Conservation (phyloP, 2,329 filamentous ascomycete genomes). For the Aspergillus viridinutans region DNA sequence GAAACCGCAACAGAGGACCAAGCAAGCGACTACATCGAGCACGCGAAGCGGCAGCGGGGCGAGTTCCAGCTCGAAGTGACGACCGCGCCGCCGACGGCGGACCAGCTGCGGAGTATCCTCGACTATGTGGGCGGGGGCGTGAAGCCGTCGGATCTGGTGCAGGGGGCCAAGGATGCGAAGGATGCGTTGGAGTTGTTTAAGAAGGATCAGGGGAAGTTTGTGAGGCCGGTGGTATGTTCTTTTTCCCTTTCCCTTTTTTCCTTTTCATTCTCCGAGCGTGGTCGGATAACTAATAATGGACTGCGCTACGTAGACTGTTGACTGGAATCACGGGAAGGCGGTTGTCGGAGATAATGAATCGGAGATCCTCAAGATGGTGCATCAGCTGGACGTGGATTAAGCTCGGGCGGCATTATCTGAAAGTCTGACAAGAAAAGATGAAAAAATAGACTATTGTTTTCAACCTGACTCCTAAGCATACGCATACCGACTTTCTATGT, state of each 20-base stretch:
- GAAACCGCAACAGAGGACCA: conserved; percentile 69
- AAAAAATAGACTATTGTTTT: background rate
- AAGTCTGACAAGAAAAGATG: background rate
- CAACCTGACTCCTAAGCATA: background rate
- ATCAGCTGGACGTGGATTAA: conserved; percentile 40
- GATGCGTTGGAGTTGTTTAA: conserved; percentile 80
- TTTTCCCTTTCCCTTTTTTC: conserved; percentile 1
- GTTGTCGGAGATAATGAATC: conserved; percentile 75
- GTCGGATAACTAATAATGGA: too few species aligned
- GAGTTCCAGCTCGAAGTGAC: conserved; percentile 86
- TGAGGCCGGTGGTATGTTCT: conserved; percentile 68
- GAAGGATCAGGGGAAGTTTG: conserved; percentile 62
- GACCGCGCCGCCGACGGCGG: conserved; percentile 71
- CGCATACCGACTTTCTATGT: conserved; percentile 20
- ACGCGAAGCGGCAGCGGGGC: conserved; percentile 56
- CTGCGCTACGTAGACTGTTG: conserved; percentile 54
- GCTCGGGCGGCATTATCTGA: background rate
- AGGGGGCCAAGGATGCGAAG: conserved; percentile 66
- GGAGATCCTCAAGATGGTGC: conserved; percentile 79
- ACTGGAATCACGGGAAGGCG: conserved; percentile 89
- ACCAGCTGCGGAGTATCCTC: conserved; percentile 78
- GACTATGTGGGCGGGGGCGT: conserved; percentile 53
- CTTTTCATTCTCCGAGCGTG: background rate
- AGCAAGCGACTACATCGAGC: conserved; percentile 60
- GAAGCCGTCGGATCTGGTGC: conserved; percentile 61